Conservation (phyloP, 177 flowering plant species). For the Vitis hybrid region DNA sequence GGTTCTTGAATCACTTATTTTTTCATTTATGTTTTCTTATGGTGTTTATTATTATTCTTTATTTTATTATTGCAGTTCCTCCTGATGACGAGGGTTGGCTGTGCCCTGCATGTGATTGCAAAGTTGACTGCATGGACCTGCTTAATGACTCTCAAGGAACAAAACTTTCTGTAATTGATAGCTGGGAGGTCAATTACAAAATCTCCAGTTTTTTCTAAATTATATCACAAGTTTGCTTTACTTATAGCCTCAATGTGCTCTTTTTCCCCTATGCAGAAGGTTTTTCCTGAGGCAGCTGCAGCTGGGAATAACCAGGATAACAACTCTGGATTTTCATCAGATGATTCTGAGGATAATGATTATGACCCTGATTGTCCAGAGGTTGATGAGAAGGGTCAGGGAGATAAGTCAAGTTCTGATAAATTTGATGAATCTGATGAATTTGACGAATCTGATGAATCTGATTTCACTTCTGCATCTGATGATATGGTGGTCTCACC, state of each 20-base stretch:
- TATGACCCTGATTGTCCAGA: slow-evolving; percentile 62
- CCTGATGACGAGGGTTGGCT: slow-evolving; percentile 94
- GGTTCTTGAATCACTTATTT: slow-evolving; percentile 9
- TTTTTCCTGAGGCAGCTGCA: slow-evolving; percentile 84
- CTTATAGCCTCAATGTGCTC: slow-evolving; percentile 8
- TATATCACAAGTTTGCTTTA: too few relatives aligned
- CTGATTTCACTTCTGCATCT: not conserved
- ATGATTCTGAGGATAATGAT: slow-evolving; percentile 84
- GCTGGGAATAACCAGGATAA: slow-evolving; percentile 42
- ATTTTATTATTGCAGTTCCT: slow-evolving; percentile 58
- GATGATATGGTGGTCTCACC: too few relatives aligned
- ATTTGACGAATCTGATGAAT: slow-evolving; percentile 20
- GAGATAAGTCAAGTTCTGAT: slow-evolving; percentile 58
- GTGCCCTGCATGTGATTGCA: slow-evolving; percentile 99
- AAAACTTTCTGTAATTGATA: slow-evolving; percentile 54
- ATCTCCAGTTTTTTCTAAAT: not conserved
- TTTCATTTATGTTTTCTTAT: slow-evolving; percentile 1
- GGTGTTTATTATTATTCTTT: not conserved
- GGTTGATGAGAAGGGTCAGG: slow-evolving; percentile 28
- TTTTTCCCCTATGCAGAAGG: slow-evolving; percentile 47
- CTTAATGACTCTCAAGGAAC: slow-evolving; percentile 74
- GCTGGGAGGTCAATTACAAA: slow-evolving; percentile 74
- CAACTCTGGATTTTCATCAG: slow-evolving; percentile 59
- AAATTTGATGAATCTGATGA: slow-evolving; percentile 68
- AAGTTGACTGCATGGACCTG: slow-evolving; percentile 71